Percentiles rank a stretch among this genome's conserved stretches.
These are phyloP conservation scores for Pyronema omphalodes DNA, from an alignment of 495 filamentous ascomycete genomes.

Conservation along the genomic window DNA sequence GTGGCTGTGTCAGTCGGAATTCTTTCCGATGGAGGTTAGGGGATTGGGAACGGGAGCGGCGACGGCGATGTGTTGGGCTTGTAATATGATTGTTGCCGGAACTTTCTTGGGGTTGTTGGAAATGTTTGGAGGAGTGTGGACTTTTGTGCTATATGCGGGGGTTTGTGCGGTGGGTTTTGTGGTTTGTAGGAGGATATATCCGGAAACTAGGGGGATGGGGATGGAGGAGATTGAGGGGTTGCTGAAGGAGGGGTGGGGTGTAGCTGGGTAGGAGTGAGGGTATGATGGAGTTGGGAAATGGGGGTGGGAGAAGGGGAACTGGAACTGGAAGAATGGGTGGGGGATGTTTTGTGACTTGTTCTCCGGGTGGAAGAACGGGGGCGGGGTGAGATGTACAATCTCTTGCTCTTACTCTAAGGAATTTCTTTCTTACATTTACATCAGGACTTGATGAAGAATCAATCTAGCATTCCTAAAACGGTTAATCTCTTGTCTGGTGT, in stretches of 20 bases:
- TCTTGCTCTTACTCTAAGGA: too few species aligned
- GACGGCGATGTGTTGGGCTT: conserved; percentile 76
- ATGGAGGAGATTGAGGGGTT: conserved; percentile 66
- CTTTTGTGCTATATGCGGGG: conserved; percentile 55
- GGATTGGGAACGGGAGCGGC: conserved; percentile 64
- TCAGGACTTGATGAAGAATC: too few species aligned
- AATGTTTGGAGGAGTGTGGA: conserved; percentile 50
- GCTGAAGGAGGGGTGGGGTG: conserved; percentile 56
- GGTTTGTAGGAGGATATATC: conserved; percentile 53
- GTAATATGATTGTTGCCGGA: conserved; percentile 72
- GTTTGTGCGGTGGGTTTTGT: conserved; percentile 52
- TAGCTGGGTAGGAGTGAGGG: not conserved
- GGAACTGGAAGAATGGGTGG: too few species aligned
- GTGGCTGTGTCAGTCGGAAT: conserved; percentile 72
- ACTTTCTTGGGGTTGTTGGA: conserved; percentile 82
- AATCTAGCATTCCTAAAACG: too few species aligned
- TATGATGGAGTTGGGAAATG: too few species aligned
- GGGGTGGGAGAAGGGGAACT: too few species aligned
- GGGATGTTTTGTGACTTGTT: too few species aligned
- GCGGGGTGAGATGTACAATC: too few species aligned
- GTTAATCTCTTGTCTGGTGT: too few species aligned
- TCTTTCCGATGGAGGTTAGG: conserved; percentile 70
- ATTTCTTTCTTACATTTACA: too few species aligned
- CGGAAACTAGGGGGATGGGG: conserved; percentile 63
- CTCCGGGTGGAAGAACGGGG: too few species aligned